Base-by-base conservation (phyloP, 371 early-diverging fungal species). In the Scutellospora calospora region DNA sequence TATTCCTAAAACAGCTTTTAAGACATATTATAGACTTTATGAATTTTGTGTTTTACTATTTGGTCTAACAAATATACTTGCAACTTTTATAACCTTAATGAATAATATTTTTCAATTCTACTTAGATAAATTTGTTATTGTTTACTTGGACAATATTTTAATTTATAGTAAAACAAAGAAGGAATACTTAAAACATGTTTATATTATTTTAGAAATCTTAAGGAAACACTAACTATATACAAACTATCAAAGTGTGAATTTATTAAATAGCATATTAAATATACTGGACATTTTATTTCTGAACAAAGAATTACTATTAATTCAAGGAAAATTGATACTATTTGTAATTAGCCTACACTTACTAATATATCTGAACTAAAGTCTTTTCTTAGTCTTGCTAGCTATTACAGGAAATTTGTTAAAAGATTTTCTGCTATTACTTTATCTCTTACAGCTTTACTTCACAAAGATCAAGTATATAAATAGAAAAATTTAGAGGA, bases 241-340 rank as follows among this genome's bases (percentile, higher is more conserved):
- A 89, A 90, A 22, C 55, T 83, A 9, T 80, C 84, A 66, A 94
- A 94, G 78, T 93, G 91, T n/a, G n/a, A n/a, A n/a, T n/a, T n/a
- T n/a, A n/a, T n/a, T n/a, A n/a, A n/a, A n/a, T n/a, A n/a, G n/a
- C n/a, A n/a, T n/a, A n/a, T n/a, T n/a, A n/a, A n/a, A n/a, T n/a
- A n/a, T n/a, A n/a, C n/a, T n/a, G n/a, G n/a, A n/a, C n/a, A n/a
- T n/a, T n/a, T n/a, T n/a, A n/a, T n/a, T n/a, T n/a, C n/a, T n/a
- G n/a, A n/a, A n/a, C n/a, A n/a, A n/a, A n/a, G n/a, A n/a, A n/a
- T n/a, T n/a, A n/a, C n/a, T n/a, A n/a, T n/a, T n/a, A 81, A n/a
- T n/a, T n/a, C n/a, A n/a, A n/a, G n/a, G n/a, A n/a, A n/a, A n/a
- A n/a, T n/a, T n/a, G n/a, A n/a, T 79, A 85, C n/a, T 91, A 83